Percentiles rank a stretch among this genome's conserved stretches.
These are phyloP conservation scores for Boletus edulis DNA, from an alignment of 768 basidiomycete species.

Conservation along the genomic window DNA sequence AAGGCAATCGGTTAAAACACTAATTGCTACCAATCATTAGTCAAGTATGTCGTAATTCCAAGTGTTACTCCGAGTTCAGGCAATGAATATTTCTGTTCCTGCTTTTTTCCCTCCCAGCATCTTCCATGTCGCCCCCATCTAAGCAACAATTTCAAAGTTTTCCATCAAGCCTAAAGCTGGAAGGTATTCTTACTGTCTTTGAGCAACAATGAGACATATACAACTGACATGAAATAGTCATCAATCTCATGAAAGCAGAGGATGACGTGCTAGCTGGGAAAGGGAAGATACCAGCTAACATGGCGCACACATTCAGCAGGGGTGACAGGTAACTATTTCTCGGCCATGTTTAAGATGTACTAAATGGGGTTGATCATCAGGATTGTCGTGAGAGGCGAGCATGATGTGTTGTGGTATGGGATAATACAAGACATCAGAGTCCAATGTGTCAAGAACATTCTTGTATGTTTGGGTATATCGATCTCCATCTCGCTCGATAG, in stretches of 20 bases:
- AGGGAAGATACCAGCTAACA: not conserved
- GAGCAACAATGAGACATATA: too few species aligned
- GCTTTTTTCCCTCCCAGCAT: too few species aligned
- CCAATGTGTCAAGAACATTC: not conserved
- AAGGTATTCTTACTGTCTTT: not conserved
- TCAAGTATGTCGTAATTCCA: too few species aligned
- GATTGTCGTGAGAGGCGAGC: not conserved
- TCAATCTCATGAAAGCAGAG: not conserved
- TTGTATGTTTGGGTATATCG: not conserved
- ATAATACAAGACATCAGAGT: not conserved
- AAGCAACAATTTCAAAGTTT: not conserved
- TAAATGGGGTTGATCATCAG: not conserved
- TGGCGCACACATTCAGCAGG: not conserved
- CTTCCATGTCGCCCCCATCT: too few species aligned
- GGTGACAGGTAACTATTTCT: too few species aligned
- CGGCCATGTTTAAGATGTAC: too few species aligned
- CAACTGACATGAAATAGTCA: not conserved
- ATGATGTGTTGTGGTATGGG: not conserved
- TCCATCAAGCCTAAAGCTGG: not conserved
- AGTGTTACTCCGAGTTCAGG: too few species aligned
- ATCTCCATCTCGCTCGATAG: too few species aligned
- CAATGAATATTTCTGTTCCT: too few species aligned
- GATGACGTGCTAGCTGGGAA: not conserved
- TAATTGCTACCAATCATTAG: too few species aligned
- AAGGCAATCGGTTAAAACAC: too few species aligned